Percentiles rank a stretch among this genome's conserved stretches.
Evolutionary conservation across 2,329 filamentous ascomycete genomes (phyloP).

Genomic region (Aspergillus hortae): DNA sequence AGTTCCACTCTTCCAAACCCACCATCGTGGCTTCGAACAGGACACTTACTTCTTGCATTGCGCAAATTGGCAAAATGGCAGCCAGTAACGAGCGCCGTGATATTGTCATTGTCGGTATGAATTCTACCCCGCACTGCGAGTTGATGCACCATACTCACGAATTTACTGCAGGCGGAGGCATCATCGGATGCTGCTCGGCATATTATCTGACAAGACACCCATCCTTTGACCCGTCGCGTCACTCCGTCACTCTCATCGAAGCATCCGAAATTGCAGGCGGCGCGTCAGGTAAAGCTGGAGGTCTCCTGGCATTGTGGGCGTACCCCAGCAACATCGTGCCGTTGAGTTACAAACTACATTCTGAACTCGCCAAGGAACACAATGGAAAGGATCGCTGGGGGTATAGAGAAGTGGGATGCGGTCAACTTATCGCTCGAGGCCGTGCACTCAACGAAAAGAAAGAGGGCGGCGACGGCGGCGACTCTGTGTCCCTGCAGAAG

Average conservation of each 20-base stretch:
- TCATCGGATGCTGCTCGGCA: slow-evolving; percentile 87
- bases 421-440: slow-evolving; percentile 56
- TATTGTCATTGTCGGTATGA: slow-evolving; percentile 40
- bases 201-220: slow-evolving; percentile 89
- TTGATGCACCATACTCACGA: slow-evolving; percentile 12
- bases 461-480: slow-evolving; percentile 22
- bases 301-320: slow-evolving; percentile 85
- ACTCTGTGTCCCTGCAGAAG: slow-evolving; percentile 55
- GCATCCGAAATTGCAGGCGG: slow-evolving; percentile 81
- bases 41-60: slow-evolving; percentile 12
- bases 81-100: slow-evolving; percentile 28
- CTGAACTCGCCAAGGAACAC: slow-evolving; percentile 79
- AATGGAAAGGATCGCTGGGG: slow-evolving; percentile 78
- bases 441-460: slow-evolving; percentile 36
- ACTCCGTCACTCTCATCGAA: slow-evolving; percentile 83
- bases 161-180: slow-evolving; percentile 67
- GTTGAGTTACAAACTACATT: slow-evolving; percentile 78
- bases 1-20: neutral
- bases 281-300: slow-evolving; percentile 91
- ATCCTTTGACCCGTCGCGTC: slow-evolving; percentile 68
- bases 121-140: slow-evolving; percentile 21
- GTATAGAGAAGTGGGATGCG: slow-evolving; percentile 75
- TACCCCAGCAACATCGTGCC: slow-evolving; percentile 82
- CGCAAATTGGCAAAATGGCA: slow-evolving; percentile 28
- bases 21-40: slow-evolving; percentile 23